A percentile compares a stretch with the other conserved stretches of the same genome.
Evolutionary conservation across 345 rosid species (phyloP).

Genomic region (Acer campestre): DNA sequence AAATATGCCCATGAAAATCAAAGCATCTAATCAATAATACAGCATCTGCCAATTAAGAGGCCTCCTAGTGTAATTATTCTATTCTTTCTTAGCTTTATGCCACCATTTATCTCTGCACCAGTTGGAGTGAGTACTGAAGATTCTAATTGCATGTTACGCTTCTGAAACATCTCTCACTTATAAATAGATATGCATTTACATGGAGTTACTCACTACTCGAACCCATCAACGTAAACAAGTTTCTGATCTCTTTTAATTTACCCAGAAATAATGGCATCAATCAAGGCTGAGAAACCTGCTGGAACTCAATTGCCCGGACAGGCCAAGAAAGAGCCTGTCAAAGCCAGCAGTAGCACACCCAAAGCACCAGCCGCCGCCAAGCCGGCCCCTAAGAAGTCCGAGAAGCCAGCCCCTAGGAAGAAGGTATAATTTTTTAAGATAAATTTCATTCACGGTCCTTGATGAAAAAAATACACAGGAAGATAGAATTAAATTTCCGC

Average conservation of each 20-base stretch:
- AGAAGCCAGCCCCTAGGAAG: slow-evolving; percentile 55
- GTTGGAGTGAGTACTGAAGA: slow-evolving; percentile 13
- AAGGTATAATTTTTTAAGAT: slow-evolving; percentile 34
- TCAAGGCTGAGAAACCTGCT: slow-evolving; percentile 54
- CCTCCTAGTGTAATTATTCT: slow-evolving; percentile 22
- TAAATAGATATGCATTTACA: slow-evolving; percentile 20
- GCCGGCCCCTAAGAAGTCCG: slow-evolving; percentile 45
- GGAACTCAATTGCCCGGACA: slow-evolving; percentile 29
- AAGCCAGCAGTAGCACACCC: slow-evolving; percentile 21
- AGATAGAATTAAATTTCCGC: not conserved
- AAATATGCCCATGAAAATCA: slow-evolving; percentile 10
- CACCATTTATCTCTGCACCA: not conserved
- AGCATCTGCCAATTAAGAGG: slow-evolving; percentile 36
- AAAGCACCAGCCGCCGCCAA: slow-evolving; percentile 46
- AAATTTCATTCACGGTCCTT: not conserved
- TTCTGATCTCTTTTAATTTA: not conserved
- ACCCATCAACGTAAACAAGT: slow-evolving; percentile 8
- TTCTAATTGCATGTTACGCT: slow-evolving; percentile 19
- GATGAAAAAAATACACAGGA: no score
- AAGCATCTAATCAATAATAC: slow-evolving; percentile 13
- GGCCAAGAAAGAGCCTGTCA: slow-evolving; percentile 43
- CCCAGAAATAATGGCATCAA: slow-evolving; percentile 44
- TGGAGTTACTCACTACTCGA: slow-evolving; percentile 1
- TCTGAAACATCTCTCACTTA: slow-evolving; percentile 13
- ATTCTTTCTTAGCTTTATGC: slow-evolving; percentile 22